phyloP scores from a whole-genome alignment of 83 land plant genomes.

The Picea mariana region DNA sequence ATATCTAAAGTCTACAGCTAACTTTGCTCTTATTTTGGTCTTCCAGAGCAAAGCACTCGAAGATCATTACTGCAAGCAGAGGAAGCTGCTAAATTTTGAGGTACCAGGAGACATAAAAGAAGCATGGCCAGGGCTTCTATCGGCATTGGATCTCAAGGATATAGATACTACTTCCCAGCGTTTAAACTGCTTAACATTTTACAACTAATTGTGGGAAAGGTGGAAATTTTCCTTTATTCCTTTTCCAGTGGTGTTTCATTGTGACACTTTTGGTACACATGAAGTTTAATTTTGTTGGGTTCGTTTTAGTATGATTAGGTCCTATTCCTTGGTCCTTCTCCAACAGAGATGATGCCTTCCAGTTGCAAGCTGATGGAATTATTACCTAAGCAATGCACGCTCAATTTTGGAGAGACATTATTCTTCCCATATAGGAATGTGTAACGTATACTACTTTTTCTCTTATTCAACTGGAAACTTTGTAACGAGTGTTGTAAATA shows the following conservation, averaged over 20 bases:
- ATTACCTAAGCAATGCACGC: not conserved
- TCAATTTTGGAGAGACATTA: not conserved
- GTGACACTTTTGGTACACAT: too few species aligned
- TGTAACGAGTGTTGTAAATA: not conserved
- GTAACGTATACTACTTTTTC: constrained; percentile 15
- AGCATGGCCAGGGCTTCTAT: constrained; percentile 39
- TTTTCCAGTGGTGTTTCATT: too few species aligned
- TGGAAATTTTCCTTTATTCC: not conserved
- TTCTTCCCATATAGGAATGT: not conserved
- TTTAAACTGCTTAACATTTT: constrained; percentile 12
- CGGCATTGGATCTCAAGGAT: constrained; percentile 30
- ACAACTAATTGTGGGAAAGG: not conserved
- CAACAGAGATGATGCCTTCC: not conserved
- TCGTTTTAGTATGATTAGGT: not conserved
- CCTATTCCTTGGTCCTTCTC: not conserved
- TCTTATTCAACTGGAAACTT: not conserved
- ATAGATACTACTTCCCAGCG: constrained; percentile 11
- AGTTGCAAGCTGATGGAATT: not conserved
- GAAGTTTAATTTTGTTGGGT: constrained; percentile 3
- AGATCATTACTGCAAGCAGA: constrained; percentile 64
- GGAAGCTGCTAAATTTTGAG: constrained; percentile 70
- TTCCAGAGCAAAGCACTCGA: constrained; percentile 69
- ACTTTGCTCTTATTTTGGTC: not conserved
- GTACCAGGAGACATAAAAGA: constrained; percentile 43
- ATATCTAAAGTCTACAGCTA: not conserved